Evolutionary conservation across 1,284 basidiomycete genomes (phyloP).

Genomic region (Sanghuangporus sanghuang): DNA sequence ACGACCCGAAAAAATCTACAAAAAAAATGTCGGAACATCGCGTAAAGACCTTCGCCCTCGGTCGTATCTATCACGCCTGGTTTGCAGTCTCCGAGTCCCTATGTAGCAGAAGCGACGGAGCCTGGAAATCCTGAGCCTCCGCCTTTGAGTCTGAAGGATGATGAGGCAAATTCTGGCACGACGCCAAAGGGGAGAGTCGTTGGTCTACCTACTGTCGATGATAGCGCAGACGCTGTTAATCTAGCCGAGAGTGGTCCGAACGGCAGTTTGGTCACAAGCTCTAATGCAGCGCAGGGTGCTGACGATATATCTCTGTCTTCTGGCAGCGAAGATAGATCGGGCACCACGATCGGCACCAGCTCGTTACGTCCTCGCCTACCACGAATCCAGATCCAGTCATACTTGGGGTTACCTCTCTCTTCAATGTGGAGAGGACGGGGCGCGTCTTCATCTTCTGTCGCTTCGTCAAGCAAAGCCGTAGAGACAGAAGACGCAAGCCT

Average conservation of each 20-base stretch:
- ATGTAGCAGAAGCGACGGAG: not conserved
- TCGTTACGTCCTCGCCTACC: conserved; percentile 8
- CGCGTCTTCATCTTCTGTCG: conserved; percentile 14
- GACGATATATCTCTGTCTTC: not conserved
- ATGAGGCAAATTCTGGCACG: conserved; percentile 1
- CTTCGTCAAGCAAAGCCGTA: not conserved
- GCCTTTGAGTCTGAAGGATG: not conserved
- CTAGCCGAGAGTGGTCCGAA: not conserved
- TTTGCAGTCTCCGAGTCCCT: conserved; percentile 6
- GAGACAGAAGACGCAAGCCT: not conserved
- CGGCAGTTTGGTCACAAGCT: not conserved
- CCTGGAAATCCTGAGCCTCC: not conserved
- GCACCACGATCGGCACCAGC: not conserved
- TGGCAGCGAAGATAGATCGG: not conserved
- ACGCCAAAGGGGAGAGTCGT: conserved; percentile 9
- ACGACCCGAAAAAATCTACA: not conserved
- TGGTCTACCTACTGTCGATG: conserved; percentile 1
- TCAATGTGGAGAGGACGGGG: conserved; percentile 16
- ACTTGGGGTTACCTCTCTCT: conserved; percentile 15
- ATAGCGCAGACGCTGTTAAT: not conserved
- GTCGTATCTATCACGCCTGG: conserved; percentile 11
- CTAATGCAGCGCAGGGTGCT: not conserved
- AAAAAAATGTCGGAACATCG: not conserved
- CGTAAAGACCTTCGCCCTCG: conserved; percentile 11
- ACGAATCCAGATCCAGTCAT: conserved; percentile 14